Evolutionary conservation across 495 filamentous ascomycete species (phyloP).

Genomic region (Hypoxylon intermedium): DNA sequence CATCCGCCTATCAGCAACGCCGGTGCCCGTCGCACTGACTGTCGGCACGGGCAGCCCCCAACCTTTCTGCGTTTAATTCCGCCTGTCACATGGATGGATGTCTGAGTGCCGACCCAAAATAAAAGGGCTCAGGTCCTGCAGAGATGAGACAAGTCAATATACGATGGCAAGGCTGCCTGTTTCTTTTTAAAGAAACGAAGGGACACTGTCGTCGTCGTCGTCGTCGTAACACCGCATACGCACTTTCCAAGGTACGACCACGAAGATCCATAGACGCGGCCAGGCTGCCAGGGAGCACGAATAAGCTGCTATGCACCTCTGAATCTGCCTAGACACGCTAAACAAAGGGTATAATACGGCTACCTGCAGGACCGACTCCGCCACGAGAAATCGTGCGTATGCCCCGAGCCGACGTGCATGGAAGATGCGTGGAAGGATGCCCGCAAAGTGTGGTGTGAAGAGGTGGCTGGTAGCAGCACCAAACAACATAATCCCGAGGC

Average conservation of each 20-base stretch:
- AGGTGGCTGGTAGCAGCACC: not conserved
- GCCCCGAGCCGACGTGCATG: conserved; percentile 15
- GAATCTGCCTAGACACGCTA: not conserved
- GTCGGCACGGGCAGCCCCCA: conserved; percentile 13
- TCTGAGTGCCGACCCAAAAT: too few species aligned
- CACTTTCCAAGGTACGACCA: not conserved
- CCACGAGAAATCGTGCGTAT: conserved; percentile 19
- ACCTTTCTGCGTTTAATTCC: too few species aligned
- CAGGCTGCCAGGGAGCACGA: too few species aligned
- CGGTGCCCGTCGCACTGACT: conserved; percentile 10
- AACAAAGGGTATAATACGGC: conserved; percentile 18
- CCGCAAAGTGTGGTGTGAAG: conserved; percentile 4
- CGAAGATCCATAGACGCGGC: not conserved
- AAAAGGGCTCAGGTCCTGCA: too few species aligned
- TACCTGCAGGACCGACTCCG: conserved; percentile 15
- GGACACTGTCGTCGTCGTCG: not conserved
- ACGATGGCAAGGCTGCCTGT: not conserved
- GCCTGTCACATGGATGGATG: too few species aligned
- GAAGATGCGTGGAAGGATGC: conserved; percentile 34
- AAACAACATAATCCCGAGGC: not conserved
- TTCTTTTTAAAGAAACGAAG: conserved; percentile 23
- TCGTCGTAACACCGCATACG: conserved; percentile 6
- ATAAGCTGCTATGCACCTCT: not conserved
- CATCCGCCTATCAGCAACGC: conserved; percentile 13
- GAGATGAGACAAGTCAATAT: not conserved